phyloP scores from a whole-genome alignment of 331 rosid genomes.

The Dryas integrifolia region DNA sequence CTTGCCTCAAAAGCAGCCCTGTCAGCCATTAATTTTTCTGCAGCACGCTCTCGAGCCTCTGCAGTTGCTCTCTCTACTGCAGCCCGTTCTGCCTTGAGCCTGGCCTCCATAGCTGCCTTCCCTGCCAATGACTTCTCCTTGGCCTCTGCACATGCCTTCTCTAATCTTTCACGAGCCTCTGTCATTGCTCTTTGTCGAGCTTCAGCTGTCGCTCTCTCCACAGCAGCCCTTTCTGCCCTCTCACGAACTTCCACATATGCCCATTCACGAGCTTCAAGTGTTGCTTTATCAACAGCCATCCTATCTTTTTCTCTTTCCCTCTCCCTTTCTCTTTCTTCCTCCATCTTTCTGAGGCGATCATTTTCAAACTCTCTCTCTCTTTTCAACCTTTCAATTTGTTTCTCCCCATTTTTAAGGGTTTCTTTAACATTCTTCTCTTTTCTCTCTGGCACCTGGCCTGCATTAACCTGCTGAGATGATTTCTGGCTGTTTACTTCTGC shows the following conservation, averaged over 20 bases:
- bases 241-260: conserved; percentile 61
- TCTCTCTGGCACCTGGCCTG: conserved; percentile 38
- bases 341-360: conserved; percentile 54
- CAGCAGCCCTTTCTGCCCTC: conserved; percentile 64
- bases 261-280: conserved; percentile 67
- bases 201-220: conserved; percentile 70
- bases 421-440: conserved; percentile 45
- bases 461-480: conserved; percentile 35
- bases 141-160: conserved; percentile 89
- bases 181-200: conserved; percentile 68
- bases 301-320: conserved; percentile 91
- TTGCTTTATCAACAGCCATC: conserved; percentile 69
- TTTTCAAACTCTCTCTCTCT: conserved; percentile 56
- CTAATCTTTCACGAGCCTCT: conserved; percentile 85
- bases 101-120: conserved; percentile 61
- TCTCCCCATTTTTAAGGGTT: conserved; percentile 34
- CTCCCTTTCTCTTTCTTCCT: conserved; percentile 79
- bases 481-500: conserved; percentile 42
- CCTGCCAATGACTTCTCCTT: conserved; percentile 67
- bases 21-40: conserved; percentile 59
- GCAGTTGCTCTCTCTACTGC: conserved; percentile 88
- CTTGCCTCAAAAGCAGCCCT: conserved; percentile 54
- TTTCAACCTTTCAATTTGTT: conserved; percentile 50
- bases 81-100: conserved; percentile 75
- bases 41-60: conserved; percentile 81